phyloP scores from a whole-genome alignment of 176 grass and related monocot genomes.

The Dendrocalamus sinicus region DNA sequence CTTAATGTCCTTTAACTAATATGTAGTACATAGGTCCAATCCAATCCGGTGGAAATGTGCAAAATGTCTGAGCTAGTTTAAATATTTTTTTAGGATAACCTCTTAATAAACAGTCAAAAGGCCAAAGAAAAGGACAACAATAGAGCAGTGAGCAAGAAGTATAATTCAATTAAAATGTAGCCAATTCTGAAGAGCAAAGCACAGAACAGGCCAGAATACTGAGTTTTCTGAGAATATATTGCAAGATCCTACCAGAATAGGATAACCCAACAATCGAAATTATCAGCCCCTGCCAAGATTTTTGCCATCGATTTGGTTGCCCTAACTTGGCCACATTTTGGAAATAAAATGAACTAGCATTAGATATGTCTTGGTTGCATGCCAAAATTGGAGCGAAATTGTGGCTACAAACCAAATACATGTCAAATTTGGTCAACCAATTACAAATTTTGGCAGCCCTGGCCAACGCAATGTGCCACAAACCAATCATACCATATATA shows the following conservation, averaged over 20 bases:
- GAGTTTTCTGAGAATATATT: constrained; percentile 2
- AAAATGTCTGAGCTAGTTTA: not conserved
- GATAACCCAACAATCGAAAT: not conserved
- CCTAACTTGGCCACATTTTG: not conserved
- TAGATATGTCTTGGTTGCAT: not conserved
- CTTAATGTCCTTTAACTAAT: not conserved
- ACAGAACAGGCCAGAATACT: not conserved
- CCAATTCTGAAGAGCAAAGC: constrained; percentile 6
- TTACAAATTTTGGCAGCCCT: not conserved
- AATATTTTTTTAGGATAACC: not conserved
- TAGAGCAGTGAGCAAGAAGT: not conserved
- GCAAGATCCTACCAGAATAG: not conserved
- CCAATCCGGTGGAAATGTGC: not conserved
- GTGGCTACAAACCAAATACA: not conserved
- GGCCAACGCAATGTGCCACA: not conserved
- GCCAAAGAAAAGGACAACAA: not conserved
- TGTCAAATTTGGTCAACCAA: not conserved
- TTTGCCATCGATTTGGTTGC: not conserved
- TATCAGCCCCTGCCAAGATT: not conserved
- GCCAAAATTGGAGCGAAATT: not conserved
- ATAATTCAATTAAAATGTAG: not conserved
- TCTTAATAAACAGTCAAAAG: constrained; percentile 18
- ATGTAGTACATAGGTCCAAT: not conserved
- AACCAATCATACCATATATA: not conserved
- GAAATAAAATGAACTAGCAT: not conserved